Percentiles rank a stretch among this genome's conserved stretches.
Evolutionary conservation across 805 yeast species (phyloP).

Genomic region (Lipomyces yamanashiensis): DNA sequence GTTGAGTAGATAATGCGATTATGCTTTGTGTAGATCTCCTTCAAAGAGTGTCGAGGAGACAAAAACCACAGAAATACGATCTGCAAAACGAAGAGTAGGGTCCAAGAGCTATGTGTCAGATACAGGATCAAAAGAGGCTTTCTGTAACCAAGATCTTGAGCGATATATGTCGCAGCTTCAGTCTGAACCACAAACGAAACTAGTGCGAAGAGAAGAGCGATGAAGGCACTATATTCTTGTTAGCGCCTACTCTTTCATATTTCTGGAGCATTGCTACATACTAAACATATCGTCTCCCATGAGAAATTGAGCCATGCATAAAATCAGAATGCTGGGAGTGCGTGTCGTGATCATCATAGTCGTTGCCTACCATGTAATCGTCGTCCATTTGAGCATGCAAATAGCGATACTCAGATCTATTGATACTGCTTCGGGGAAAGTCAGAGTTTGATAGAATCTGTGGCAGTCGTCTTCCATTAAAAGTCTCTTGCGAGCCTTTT

Average conservation of each 20-base stretch:
- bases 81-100: slow-evolving; percentile 73
- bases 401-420: slow-evolving; percentile 33
- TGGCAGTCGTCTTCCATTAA: slow-evolving; percentile 22
- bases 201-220: slow-evolving; percentile 55
- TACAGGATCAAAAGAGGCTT: slow-evolving; percentile 65
- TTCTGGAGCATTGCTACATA: slow-evolving; percentile 7
- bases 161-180: slow-evolving; percentile 74
- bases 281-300: slow-evolving; percentile 34
- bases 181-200: slow-evolving; percentile 77
- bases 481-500: background rate
- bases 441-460: slow-evolving; percentile 14
- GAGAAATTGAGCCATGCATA: slow-evolving; percentile 18
- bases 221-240: slow-evolving; percentile 44
- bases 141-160: slow-evolving; percentile 57
- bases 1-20: slow-evolving; percentile 32
- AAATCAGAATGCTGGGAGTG: slow-evolving; percentile 15
- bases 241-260: background rate
- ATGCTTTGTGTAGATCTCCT: slow-evolving; percentile 35
- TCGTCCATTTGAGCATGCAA: slow-evolving; percentile 28
- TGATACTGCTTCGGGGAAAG: slow-evolving; percentile 28
- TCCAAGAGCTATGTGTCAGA: slow-evolving; percentile 81
- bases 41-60: slow-evolving; percentile 35
- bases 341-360: slow-evolving; percentile 9
- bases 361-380: slow-evolving; percentile 13
- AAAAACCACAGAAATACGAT: slow-evolving; percentile 54